Evolutionary conservation across 495 filamentous ascomycete species (phyloP).

Genomic region (Lasiosphaeria miniovina): DNA sequence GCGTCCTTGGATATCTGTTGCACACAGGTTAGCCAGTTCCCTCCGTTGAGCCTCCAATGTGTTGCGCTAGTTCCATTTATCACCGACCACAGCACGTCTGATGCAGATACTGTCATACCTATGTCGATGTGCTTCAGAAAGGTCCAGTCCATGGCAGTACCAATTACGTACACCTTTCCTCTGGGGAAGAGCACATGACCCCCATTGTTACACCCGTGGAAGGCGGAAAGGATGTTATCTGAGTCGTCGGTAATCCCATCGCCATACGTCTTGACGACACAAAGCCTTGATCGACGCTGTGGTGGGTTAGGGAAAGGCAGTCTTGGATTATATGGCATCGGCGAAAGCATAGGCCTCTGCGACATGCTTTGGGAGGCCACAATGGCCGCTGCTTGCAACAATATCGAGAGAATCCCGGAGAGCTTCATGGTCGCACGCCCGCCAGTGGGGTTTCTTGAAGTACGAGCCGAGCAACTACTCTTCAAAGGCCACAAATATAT

Average conservation of each 20-base stretch:
- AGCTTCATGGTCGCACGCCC: conserved; percentile 9
- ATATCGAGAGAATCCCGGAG: conserved; percentile 2
- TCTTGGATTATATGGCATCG: conserved; percentile 27
- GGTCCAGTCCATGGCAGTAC: conserved; percentile 62
- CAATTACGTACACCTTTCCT: conserved; percentile 54
- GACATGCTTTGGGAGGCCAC: conserved; percentile 15
- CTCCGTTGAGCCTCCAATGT: not conserved
- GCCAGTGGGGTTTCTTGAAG: too few relatives aligned
- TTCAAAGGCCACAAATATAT: too few relatives aligned
- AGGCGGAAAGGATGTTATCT: conserved; percentile 48
- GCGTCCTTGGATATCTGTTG: conserved; percentile 21
- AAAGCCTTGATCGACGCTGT: conserved; percentile 21
- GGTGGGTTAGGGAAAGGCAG: conserved; percentile 25
- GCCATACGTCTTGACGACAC: conserved; percentile 35
- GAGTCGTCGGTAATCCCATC: conserved; percentile 57
- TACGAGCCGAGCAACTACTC: too few relatives aligned
- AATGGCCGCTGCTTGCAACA: conserved; percentile 1
- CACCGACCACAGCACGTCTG: not conserved
- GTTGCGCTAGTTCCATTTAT: not conserved
- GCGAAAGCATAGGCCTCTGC: conserved; percentile 22
- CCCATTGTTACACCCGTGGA: conserved; percentile 64
- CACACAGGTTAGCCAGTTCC: not conserved
- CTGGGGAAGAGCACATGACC: conserved; percentile 61
- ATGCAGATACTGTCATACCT: conserved; percentile 18
- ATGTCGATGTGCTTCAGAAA: conserved; percentile 64